A percentile compares a stretch with the other conserved stretches of the same genome.
Conservation (phyloP, 2,329 filamentous ascomycete genomes). For the Trichoderma aggressivum region DNA sequence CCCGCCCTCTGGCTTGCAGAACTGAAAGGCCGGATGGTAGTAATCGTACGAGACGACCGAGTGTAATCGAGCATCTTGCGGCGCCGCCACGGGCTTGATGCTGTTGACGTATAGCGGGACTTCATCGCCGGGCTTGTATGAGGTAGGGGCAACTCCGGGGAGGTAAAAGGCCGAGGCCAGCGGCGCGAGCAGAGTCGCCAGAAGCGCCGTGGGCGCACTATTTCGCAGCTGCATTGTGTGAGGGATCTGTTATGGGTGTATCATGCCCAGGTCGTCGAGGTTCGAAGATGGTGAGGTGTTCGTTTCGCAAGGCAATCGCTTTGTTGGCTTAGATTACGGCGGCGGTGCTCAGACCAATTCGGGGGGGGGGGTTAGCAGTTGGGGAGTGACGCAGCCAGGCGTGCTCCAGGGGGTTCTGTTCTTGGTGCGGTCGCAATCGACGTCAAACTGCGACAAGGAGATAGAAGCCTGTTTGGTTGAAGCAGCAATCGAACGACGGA, state of each 20-base stretch:
- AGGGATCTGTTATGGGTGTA: conserved; percentile 29
- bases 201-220: conserved; percentile 48
- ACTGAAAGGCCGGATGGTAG: conserved; percentile 83
- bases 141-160: conserved; percentile 89
- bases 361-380: neutral
- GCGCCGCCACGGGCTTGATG: conserved; percentile 78
- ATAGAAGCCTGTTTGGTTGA: neutral
- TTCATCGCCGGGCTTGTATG: conserved; percentile 74
- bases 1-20: conserved; percentile 76
- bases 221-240: conserved; percentile 44
- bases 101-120: conserved; percentile 92
- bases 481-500: neutral
- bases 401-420: conserved; percentile 4
- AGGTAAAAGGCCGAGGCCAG: conserved; percentile 81
- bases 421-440: neutral
- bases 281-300: conserved; percentile 6
- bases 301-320: neutral
- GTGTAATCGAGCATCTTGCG: conserved; percentile 74
- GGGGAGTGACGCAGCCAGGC: conserved; percentile 17
- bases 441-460: no score
- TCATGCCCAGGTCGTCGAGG: conserved; percentile 26
- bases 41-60: conserved; percentile 97
- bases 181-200: conserved; percentile 48
- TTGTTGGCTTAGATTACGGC: neutral
- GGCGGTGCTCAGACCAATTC: neutral